Base-by-base conservation (phyloP, 495 filamentous ascomycete genomes). In the Friedmanniomyces endolithicus region DNA sequence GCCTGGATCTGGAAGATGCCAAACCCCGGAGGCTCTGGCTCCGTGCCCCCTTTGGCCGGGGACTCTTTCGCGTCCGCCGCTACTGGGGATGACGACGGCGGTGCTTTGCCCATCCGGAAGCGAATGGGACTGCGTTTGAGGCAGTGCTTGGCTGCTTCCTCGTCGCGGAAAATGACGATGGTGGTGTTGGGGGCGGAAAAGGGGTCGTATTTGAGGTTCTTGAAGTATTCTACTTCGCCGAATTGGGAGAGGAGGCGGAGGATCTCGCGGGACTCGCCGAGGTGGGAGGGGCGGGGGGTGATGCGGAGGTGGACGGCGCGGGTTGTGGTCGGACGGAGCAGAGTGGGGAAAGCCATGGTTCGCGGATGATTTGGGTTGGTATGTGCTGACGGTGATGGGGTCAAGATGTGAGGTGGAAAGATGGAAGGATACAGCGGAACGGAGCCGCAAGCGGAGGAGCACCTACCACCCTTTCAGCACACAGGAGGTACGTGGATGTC, bases 191-290 rank as follows among this genome's bases (percentile, higher is more conserved):
- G 64, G 9, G 67, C 64, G 1, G 56, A 55, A 14, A 67, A 52
- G 11, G 62, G 53, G 39, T 75, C 72, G 55, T 75, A 71, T 66
- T 74, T 76, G 19, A 88, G 70, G 60, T 78, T 81, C 66, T 82
- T 79, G 71, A 87, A 96, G 57, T 81, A 80, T 22, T 80, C 77
- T 9, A 96, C 78, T 48, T 88, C 79, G 50, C 87, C 88, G 67
- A 85, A 85, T 63, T 76, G 76, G 65, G 88, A 81, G 23, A 96
- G 70, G 22, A 83, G 76, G 34, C 76, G 73, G 23, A 94, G 73
- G 29, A 96, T 72, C 27, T 82, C 75, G 48, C 82, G 80, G 44
- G 84, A 83, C 63, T 95, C 86, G 22, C 72, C 64, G n/a, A 95
- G 71, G 58, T 68, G 80, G 12, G 68, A 67, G 0, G 87, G 81